Evolutionary conservation across 192 early-diverging fungal genomes (phyloP).

Genomic region (Geranomyces michiganensis): DNA sequence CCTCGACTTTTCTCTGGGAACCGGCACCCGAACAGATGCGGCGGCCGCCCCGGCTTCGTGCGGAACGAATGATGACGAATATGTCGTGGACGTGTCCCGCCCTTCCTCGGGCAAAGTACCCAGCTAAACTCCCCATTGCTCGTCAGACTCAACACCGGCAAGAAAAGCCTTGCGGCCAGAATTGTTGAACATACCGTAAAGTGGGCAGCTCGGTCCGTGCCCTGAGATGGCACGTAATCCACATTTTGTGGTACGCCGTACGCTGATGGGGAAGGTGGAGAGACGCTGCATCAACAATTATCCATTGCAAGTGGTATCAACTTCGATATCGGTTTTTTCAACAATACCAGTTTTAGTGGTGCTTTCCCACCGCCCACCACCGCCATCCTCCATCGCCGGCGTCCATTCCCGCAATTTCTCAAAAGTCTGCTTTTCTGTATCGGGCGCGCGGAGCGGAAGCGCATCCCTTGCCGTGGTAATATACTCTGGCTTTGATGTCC

Average conservation of each 20-base stretch:
- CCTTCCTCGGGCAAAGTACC: not conserved
- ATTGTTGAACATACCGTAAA: not conserved
- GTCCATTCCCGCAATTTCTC: conserved; percentile 11
- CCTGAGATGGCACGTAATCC: not conserved
- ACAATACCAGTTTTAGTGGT: not conserved
- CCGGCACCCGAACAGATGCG: not conserved
- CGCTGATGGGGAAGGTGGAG: not conserved
- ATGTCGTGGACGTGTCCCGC: conserved; percentile 9
- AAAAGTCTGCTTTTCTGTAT: not conserved
- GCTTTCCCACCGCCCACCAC: not conserved
- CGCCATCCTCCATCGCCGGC: conserved; percentile 10
- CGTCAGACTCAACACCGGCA: not conserved
- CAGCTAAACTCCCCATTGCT: not conserved
- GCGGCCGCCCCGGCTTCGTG: not conserved
- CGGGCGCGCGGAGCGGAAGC: not conserved
- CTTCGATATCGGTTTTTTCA: too few relatives aligned
- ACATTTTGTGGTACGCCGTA: not conserved
- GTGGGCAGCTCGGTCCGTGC: not conserved
- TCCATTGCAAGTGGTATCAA: too few relatives aligned
- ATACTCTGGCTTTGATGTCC: not conserved
- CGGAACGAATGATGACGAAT: not conserved
- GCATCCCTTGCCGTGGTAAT: not conserved
- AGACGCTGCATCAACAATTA: not conserved
- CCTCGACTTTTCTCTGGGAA: not conserved
- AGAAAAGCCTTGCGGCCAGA: too few relatives aligned